Evolutionary conservation across 176 grass and related monocot species (phyloP), one percentile per base, ranked within the genome.

Genomic region (Cenchrus purpureus): DNA sequence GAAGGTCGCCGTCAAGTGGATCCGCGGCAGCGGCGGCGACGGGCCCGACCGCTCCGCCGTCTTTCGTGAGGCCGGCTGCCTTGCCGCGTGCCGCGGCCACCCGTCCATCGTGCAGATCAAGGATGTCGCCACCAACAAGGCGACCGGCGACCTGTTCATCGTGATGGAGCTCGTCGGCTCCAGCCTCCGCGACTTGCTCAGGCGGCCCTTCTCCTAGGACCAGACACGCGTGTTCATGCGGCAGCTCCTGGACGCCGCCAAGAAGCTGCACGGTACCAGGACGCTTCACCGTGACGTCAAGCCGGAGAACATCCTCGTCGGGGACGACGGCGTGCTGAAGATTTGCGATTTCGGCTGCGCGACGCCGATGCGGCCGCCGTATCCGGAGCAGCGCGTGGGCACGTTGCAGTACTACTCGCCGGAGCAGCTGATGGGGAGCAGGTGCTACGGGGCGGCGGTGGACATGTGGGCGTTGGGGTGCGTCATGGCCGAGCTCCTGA

Each of bases 271-370:
- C 68, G 4, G 4, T 10, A 3, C 44, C 9, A 5, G 10, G 68
- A 49, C n/a, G 68, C 55, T 57, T 6, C 88, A 93, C 82, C 87
- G 87, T 45, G 91, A 90, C 78, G 73, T 93, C 67, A 93, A 93
- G 66, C 91, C 91, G 12, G 91, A 93, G 52, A 93, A 93, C 83
- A 88, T 93, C 29, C 68, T 88, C 55, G 19, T 48, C 19, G 10
- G 9, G 43, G 0, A 49, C n/a, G 32, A 10, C 31, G 37, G 71
- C 37, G 59, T 12, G 15, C 77, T 87, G 4, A 88, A 88, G 71
- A 77, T 88, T 11, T 50, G 48, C 37, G 37, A 40, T 40, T 40
- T 40, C 37, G 37, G 37, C 37, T 40, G 37, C 37, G 37, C 37
- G 37, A 50, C 48, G 48, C 48, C 48, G 9, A 50, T 50, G 48